phyloP scores from a whole-genome alignment of 108 stramenopile genomes.

The Fistulifera solaris region DNA sequence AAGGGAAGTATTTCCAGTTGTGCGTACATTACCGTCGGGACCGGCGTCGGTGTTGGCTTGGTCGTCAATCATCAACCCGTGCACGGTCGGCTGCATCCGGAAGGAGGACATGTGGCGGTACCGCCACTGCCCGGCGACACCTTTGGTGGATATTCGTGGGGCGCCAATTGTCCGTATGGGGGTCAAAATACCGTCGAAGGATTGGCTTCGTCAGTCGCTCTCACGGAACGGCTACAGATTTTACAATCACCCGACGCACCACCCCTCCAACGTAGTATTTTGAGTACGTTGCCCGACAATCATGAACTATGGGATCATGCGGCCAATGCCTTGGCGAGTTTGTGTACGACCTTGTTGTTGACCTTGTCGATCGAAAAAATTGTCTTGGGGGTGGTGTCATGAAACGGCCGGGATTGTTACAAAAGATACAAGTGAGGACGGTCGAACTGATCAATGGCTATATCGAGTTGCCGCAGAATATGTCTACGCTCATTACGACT shows the following conservation, averaged over 20 bases:
- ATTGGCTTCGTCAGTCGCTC: constrained; percentile 54
- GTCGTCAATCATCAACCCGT: constrained; percentile 76
- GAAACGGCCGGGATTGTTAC: constrained; percentile 61
- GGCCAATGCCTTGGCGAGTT: constrained; percentile 87
- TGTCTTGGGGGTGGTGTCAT: constrained; percentile 91
- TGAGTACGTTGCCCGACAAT: constrained; percentile 58
- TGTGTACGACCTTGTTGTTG: constrained; percentile 79
- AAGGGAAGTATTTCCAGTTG: constrained; percentile 28
- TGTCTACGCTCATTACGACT: constrained; percentile 24
- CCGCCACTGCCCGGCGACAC: constrained; percentile 56
- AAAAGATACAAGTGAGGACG: constrained; percentile 51
- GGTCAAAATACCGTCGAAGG: constrained; percentile 72
- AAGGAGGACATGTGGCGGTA: constrained; percentile 78
- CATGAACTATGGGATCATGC: constrained; percentile 83
- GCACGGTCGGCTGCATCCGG: constrained; percentile 92
- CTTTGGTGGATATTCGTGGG: constrained; percentile 82
- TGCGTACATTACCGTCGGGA: constrained; percentile 91
- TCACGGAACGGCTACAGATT: constrained; percentile 53
- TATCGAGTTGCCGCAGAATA: constrained; percentile 46
- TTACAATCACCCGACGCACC: constrained; percentile 6
- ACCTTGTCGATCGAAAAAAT: constrained; percentile 79
- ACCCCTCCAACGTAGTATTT: constrained; percentile 18
- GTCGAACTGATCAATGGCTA: constrained; percentile 83
- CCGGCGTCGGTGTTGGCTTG: constrained; percentile 93
- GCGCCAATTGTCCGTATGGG: constrained; percentile 41